Evolutionary conservation across 2,329 filamentous ascomycete species (phyloP), one percentile per base, ranked within the genome.

Genomic region (Aphanocladium album): DNA sequence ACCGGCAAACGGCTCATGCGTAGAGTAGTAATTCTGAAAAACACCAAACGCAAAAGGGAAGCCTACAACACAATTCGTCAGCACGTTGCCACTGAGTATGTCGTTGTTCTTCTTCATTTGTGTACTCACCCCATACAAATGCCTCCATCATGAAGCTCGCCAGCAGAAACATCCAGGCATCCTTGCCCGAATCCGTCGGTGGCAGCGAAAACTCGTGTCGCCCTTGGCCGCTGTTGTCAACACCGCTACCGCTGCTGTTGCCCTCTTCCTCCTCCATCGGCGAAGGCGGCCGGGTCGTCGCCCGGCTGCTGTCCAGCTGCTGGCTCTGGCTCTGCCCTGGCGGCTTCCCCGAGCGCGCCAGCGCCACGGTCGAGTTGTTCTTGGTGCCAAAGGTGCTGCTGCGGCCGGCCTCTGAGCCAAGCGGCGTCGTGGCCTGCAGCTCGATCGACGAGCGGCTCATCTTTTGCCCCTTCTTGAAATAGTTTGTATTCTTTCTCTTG

Each of bases 11-110:
- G 83, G 81, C 5, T 78, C 78, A 61, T 86, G 79, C 1, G 76
- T 80, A 39, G 77, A 81, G 70, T 90, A 90, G 71, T 89, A 88
- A 56, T 87, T 80, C 65, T 90, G 86, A 67, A 91, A 90, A 25
- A 91, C 80, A 47, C 88, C 88, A 69, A 87, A 91, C 0, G 85
- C 80, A 60, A 86, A 86, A 0, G 86, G 83, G 60, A 90, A 89
- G 2, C 87, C 86, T 89, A 45, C 2, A 0, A 30, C 19, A 45
- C 16, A 17, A 6, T 8, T 45, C 12, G 17, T 43, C 4, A 35
- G 3, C 0, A 8, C 12, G 33, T 12, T 35, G 33, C n/a, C n/a
- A n/a, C n/a, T n/a, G n/a, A n/a, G n/a, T n/a, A n/a, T n/a, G n/a
- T n/a, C n/a, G n/a, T n/a, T n/a, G n/a, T n/a, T n/a, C n/a, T n/a